Conservation (phyloP, 108 stramenopile genomes). For the Stephanodiscus minutulus region DNA sequence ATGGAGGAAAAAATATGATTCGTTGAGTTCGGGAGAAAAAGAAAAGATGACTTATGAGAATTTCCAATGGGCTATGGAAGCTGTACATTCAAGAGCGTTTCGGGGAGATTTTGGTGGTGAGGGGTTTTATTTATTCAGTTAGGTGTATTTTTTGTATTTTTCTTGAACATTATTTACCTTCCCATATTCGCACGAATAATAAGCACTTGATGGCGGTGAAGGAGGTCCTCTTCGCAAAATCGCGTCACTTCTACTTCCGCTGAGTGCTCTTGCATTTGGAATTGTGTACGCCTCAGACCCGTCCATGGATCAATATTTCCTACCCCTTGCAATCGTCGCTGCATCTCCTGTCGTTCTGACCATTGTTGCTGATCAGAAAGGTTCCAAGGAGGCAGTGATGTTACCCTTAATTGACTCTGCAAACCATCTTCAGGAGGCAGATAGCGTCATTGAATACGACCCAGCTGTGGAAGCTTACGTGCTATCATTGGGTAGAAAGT, state of each 20-base stretch:
- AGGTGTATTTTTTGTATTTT: not conserved
- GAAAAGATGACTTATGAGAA: slow-evolving; percentile 58
- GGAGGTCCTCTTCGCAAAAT: slow-evolving; percentile 45
- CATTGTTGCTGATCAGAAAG: slow-evolving; percentile 40
- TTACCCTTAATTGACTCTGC: slow-evolving; percentile 81
- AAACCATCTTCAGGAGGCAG: slow-evolving; percentile 75
- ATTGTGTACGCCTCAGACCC: slow-evolving; percentile 40
- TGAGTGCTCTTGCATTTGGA: slow-evolving; percentile 46
- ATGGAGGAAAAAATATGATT: slow-evolving; percentile 68
- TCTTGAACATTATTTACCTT: not conserved
- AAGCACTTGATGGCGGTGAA: slow-evolving; percentile 33
- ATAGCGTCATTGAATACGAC: slow-evolving; percentile 73
- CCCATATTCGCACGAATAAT: not conserved
- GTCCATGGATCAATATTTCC: slow-evolving; percentile 34
- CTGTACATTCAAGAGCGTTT: slow-evolving; percentile 79
- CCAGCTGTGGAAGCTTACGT: slow-evolving; percentile 57
- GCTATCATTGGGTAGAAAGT: slow-evolving; percentile 56
- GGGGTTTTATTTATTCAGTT: not conserved
- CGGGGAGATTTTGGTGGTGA: slow-evolving; percentile 57
- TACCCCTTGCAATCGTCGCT: slow-evolving; percentile 45
- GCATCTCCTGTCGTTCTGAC: slow-evolving; percentile 55
- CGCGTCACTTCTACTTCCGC: slow-evolving; percentile 42
- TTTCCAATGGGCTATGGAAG: slow-evolving; percentile 85
- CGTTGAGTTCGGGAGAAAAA: slow-evolving; percentile 9
- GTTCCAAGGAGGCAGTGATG: slow-evolving; percentile 61